A percentile compares a stretch with the other conserved stretches of the same genome.
Evolutionary conservation across 2,329 filamentous ascomycete species (phyloP).

Genomic region (Paradendryphiella salina): DNA sequence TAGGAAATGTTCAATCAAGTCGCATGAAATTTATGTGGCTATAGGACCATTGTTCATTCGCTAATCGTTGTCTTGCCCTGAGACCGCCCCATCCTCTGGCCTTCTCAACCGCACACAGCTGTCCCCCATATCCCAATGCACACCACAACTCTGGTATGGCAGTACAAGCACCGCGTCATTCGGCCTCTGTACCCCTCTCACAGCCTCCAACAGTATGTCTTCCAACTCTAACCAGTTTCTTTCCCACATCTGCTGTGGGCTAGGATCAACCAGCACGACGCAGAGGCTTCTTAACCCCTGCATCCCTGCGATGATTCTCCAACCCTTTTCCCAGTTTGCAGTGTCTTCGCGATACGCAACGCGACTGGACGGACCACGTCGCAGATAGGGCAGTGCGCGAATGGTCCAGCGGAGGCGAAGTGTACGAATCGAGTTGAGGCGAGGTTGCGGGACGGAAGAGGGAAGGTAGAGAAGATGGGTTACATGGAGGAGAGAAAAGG

Average conservation of each 20-base stretch:
- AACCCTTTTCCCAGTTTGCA: conserved; percentile 38
- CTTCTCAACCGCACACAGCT: conserved; percentile 25
- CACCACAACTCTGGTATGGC: conserved; percentile 37
- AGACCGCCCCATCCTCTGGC: conserved; percentile 12
- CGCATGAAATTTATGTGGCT: too few species aligned
- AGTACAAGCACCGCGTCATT: conserved; percentile 31
- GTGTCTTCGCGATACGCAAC: conserved; percentile 44
- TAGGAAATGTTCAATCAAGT: too few species aligned
- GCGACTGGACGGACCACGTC: conserved; percentile 24
- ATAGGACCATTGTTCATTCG: neutral
- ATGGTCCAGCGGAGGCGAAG: conserved; percentile 41
- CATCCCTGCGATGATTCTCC: conserved; percentile 37
- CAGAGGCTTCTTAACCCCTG: conserved; percentile 29
- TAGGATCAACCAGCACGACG: conserved; percentile 37
- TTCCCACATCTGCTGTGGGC: conserved; percentile 37
- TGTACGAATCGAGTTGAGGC: conserved; percentile 33
- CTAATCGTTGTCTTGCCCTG: neutral
- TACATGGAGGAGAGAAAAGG: conserved; percentile 41
- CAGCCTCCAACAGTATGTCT: conserved; percentile 26
- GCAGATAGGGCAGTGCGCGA: conserved; percentile 40
- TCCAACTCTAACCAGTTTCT: conserved; percentile 37
- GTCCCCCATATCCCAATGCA: conserved; percentile 34
- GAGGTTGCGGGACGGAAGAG: conserved; percentile 28
- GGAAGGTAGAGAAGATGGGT: conserved; percentile 43
- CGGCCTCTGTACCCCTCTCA: conserved; percentile 26